A percentile compares a stretch with the other conserved stretches of the same genome.
These are phyloP conservation scores for Trypethelium eluteriae DNA, from an alignment of 495 filamentous ascomycete genomes.

Conservation along the genomic window DNA sequence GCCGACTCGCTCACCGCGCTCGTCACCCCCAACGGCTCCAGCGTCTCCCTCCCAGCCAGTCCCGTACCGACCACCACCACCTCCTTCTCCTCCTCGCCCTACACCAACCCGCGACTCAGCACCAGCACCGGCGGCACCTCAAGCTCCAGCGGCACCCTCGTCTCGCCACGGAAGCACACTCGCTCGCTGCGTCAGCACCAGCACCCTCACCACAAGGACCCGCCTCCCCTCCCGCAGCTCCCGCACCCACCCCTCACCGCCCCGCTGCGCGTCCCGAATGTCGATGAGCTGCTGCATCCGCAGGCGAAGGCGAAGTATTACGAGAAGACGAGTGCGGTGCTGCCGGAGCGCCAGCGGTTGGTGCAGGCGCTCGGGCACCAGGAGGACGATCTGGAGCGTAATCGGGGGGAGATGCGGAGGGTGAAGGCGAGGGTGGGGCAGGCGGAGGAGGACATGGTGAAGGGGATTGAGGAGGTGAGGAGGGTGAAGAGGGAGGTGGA, in stretches of 20 bases:
- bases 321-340: neutral
- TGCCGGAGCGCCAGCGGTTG: neutral
- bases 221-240: neutral
- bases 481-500: neutral
- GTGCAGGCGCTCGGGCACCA: neutral
- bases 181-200: neutral
- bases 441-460: slow-evolving; percentile 1
- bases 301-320: neutral
- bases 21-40: neutral
- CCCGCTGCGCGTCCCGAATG: neutral
- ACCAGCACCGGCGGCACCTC: neutral
- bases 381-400: neutral
- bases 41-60: neutral
- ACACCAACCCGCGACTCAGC: neutral
- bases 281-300: neutral
- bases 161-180: neutral
- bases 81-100: no score
- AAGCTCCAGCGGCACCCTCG: neutral
- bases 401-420: neutral
- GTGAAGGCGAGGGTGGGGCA: neutral
- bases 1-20: neutral
- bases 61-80: neutral
- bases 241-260: neutral
- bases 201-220: neutral
- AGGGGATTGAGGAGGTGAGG: slow-evolving; percentile 8